Percentiles rank a stretch among this genome's conserved stretches.
These are phyloP conservation scores for Penicillium sp. DNA, from an alignment of 2,329 filamentous ascomycete genomes.

Conservation along the genomic window DNA sequence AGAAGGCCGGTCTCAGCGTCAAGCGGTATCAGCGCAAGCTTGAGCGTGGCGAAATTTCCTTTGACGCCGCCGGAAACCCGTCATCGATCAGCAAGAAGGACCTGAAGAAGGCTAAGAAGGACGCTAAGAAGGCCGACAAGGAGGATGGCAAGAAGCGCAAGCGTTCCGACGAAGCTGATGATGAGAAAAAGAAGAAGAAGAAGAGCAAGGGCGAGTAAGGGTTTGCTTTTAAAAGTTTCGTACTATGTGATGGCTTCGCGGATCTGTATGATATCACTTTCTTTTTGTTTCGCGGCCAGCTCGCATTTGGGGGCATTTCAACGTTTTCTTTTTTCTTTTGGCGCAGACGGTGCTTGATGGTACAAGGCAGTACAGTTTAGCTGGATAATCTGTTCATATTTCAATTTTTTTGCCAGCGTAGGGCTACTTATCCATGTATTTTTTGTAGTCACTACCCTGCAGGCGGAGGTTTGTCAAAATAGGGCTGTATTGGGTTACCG, in stretches of 20 bases:
- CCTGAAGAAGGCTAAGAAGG: constrained; percentile 72
- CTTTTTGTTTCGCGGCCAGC: constrained; percentile 30
- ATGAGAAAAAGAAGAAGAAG: constrained; percentile 52
- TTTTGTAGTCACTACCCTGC: not conserved
- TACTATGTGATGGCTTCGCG: constrained; percentile 35
- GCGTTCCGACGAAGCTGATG: constrained; percentile 60
- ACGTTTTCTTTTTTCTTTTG: constrained; percentile 33
- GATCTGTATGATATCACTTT: constrained; percentile 51
- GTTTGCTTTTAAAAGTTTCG: constrained; percentile 46
- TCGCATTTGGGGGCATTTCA: constrained; percentile 31
- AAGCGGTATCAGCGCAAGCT: constrained; percentile 80
- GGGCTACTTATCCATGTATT: not conserved
- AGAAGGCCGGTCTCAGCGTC: constrained; percentile 69
- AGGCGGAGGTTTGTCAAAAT: not conserved
- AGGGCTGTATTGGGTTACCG: constrained; percentile 1
- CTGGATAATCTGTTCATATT: constrained; percentile 34
- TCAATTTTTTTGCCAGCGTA: constrained; percentile 2
- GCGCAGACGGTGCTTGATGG: constrained; percentile 39
- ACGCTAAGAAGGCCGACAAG: constrained; percentile 58
- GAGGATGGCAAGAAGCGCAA: constrained; percentile 75
- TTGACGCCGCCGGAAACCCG: constrained; percentile 68
- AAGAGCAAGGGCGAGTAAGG: constrained; percentile 64
- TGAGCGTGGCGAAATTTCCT: constrained; percentile 73
- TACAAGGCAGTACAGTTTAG: constrained; percentile 34
- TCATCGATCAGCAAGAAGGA: constrained; percentile 75